Base-by-base conservation (phyloP, 1,284 basidiomycete genomes). In the Thelephora terrestris region DNA sequence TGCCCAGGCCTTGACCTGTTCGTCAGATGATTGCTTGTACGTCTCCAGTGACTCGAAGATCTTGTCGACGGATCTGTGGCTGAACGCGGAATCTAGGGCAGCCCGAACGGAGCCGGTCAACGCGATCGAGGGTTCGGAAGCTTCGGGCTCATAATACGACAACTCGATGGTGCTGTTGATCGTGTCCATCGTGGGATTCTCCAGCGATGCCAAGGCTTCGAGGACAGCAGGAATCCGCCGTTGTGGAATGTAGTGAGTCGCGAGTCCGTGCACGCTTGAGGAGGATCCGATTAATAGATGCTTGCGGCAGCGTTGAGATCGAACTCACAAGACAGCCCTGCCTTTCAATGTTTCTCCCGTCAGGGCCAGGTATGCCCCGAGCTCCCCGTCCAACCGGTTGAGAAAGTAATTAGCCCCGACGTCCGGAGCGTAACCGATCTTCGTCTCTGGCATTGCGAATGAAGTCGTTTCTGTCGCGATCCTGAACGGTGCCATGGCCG, bases 361-460 rank as follows among this genome's bases (percentile, higher is more conserved):
- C 58, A 99, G 68, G n/a, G 84, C 90, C 48, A 99, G 79, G 71
- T 96, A 99, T 17, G 90, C 87, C 37, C 96, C 96, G 47, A 98
- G 64, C 55, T 89, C 75, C 14, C 96, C 96, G 62, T 99, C 96
- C 49, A 99, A 69, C 56, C 85, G 79, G 24, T 92, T 83, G 47
- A 99, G 73, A 68, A 92, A 93, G 68, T 85, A 88, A 57, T 81
- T 93, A 38, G 87, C 88, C 34, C 96, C 96, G 45, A 99, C 95
- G 65, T 95, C 91, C 25, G 91, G 92, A 57, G 74, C 83, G 58
- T 85, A 88, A 37, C 89, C 92, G 55, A 95, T 94, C 62, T 89
- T 91, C 20, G 90, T 90, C 69, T 97, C 93, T 32, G 96, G 96
- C 95, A 99, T 99, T n/a, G 93, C 88, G 62, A 94, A 90, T 1